Percentiles rank a stretch among this genome's conserved stretches.
These are phyloP conservation scores for Citrus cavaleriei DNA, from an alignment of 345 rosid species.

Conservation along the genomic window DNA sequence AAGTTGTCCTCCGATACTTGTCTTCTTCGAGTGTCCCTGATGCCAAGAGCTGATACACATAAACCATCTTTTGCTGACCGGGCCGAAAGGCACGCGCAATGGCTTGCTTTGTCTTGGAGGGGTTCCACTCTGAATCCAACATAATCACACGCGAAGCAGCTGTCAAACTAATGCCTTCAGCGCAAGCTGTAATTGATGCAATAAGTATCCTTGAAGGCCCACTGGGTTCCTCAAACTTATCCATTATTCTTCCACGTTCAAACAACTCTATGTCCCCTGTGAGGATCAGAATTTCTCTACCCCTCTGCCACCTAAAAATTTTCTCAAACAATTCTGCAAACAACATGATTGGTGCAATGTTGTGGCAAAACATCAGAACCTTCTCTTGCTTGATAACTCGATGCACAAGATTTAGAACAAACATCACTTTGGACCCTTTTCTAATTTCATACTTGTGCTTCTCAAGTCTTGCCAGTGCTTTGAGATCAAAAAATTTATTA, in stretches of 20 bases:
- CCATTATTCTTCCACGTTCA: constrained; percentile 81
- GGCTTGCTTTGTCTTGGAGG: constrained; percentile 94
- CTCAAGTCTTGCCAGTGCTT: constrained; percentile 53
- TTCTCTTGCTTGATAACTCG: constrained; percentile 73
- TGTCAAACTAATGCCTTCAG: constrained; percentile 94
- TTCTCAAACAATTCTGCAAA: constrained; percentile 65
- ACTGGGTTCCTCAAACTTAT: constrained; percentile 71
- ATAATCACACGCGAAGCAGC: constrained; percentile 90
- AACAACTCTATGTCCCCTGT: constrained; percentile 89
- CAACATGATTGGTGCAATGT: constrained; percentile 75
- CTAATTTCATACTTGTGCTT: constrained; percentile 48
- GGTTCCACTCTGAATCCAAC: constrained; percentile 88
- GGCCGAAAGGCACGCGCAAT: constrained; percentile 90
- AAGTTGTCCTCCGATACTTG: constrained; percentile 82
- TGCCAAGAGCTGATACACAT: constrained; percentile 85
- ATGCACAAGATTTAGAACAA: constrained; percentile 78
- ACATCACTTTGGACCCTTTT: constrained; percentile 89
- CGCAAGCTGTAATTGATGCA: constrained; percentile 93
- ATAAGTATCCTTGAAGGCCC: constrained; percentile 58
- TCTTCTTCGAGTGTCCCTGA: constrained; percentile 84
- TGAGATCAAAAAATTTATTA: constrained; percentile 43
- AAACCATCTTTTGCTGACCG: constrained; percentile 85
- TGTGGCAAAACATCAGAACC: constrained; percentile 84
- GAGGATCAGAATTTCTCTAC: constrained; percentile 69
- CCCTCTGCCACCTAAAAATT: constrained; percentile 68